phyloP scores from a whole-genome alignment of 208 protist genomes.

The Trichomonas tenax region DNA sequence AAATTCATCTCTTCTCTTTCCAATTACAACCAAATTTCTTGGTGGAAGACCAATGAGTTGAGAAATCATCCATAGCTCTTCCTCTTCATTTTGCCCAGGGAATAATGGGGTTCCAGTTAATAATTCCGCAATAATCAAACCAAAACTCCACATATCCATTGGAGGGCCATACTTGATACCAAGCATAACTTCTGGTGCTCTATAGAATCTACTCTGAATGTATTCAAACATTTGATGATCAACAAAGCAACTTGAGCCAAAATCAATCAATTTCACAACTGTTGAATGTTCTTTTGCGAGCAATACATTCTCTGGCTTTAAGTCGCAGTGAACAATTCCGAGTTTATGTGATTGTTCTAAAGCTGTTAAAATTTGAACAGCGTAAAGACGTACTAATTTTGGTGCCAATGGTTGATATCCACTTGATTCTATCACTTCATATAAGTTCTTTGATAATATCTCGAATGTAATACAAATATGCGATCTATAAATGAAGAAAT shows the following conservation, averaged over 20 bases:
- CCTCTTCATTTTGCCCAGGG: neutral
- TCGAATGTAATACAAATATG: neutral
- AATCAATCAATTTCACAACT: neutral
- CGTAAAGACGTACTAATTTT: neutral
- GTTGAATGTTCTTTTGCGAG: neutral
- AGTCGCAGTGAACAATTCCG: neutral
- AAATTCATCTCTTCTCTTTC: neutral
- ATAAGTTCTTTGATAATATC: neutral
- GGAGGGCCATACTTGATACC: constrained; percentile 29
- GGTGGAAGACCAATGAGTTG: neutral
- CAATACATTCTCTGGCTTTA: neutral
- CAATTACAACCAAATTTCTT: neutral
- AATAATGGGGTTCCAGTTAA: constrained; percentile 41
- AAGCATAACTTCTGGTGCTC: constrained; percentile 48
- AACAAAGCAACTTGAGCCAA: neutral
- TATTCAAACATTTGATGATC: neutral
- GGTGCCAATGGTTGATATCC: neutral
- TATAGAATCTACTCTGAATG: too few relatives aligned
- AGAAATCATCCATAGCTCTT: neutral
- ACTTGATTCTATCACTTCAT: neutral
- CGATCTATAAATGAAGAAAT: neutral
- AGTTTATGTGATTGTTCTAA: neutral
- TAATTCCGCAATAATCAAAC: constrained; percentile 44
- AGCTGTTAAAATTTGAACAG: neutral
- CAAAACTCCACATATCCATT: constrained; percentile 50